These are phyloP conservation scores for Fragaria ananassa DNA, from an alignment of 306 rosid species.

Conservation along the genomic window DNA sequence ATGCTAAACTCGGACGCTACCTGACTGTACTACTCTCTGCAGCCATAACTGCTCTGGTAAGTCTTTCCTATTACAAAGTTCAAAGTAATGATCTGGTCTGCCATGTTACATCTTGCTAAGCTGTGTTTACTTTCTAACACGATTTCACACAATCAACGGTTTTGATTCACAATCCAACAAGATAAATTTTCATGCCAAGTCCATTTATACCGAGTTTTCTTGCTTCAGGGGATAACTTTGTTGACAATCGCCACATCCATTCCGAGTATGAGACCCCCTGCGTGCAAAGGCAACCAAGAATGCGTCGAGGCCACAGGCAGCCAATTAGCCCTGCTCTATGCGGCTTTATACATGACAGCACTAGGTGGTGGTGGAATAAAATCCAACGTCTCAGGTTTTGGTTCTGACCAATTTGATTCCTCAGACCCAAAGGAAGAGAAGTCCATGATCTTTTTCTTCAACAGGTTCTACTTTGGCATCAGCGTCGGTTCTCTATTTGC, in stretches of 20 bases:
- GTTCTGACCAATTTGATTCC: slow-evolving; percentile 70
- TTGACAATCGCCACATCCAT: slow-evolving; percentile 69
- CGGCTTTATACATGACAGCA: slow-evolving; percentile 71
- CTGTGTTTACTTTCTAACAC: neutral
- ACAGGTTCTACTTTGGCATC: slow-evolving; percentile 79
- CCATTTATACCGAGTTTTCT: slow-evolving; percentile 9
- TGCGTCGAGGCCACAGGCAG: slow-evolving; percentile 58
- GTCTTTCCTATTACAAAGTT: slow-evolving; percentile 1
- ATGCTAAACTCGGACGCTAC: slow-evolving; percentile 82
- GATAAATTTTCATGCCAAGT: neutral
- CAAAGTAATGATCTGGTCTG: neutral
- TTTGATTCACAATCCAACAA: neutral
- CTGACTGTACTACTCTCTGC: slow-evolving; percentile 58
- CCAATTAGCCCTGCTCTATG: slow-evolving; percentile 62
- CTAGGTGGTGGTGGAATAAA: slow-evolving; percentile 89
- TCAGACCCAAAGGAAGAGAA: slow-evolving; percentile 73
- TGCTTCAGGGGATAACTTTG: slow-evolving; percentile 58
- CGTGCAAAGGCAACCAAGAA: slow-evolving; percentile 51
- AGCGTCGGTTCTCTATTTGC: slow-evolving; percentile 82
- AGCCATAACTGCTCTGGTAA: slow-evolving; percentile 60
- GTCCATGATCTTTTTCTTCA: slow-evolving; percentile 90
- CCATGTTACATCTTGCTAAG: neutral
- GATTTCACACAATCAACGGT: neutral
- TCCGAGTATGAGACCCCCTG: slow-evolving; percentile 73
- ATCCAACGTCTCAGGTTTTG: slow-evolving; percentile 87